phyloP scores from a whole-genome alignment of 139 green algal species.

The Tetraselmis striata region DNA sequence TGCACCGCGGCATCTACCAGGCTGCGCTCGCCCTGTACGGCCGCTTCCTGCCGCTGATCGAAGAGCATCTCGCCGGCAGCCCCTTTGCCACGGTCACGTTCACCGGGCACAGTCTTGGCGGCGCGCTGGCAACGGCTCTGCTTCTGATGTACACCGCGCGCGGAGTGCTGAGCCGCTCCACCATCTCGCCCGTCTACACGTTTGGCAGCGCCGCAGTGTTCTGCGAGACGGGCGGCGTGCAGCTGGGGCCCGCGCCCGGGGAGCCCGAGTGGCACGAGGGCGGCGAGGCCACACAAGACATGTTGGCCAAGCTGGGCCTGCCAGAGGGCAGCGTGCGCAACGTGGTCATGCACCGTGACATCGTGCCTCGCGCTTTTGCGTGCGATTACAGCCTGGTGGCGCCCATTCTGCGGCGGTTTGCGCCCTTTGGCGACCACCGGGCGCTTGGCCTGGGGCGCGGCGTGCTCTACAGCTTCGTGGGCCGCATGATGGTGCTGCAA shows the following conservation, averaged over 20 bases:
- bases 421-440: conserved; percentile 68
- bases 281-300: neutral
- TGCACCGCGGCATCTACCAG: conserved; percentile 92
- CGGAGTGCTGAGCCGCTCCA: conserved; percentile 52
- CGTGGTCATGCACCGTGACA: conserved; percentile 46
- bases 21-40: conserved; percentile 78
- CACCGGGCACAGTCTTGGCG: conserved; percentile 91
- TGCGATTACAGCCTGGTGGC: conserved; percentile 46
- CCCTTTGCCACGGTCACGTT: conserved; percentile 68
- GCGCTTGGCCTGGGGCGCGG: conserved; percentile 46
- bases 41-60: conserved; percentile 78
- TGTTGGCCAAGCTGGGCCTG: neutral
- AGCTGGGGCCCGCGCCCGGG: neutral
- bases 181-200: conserved; percentile 71
- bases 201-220: conserved; percentile 88
- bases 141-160: conserved; percentile 79
- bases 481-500: conserved; percentile 83
- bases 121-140: conserved; percentile 75
- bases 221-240: conserved; percentile 45
- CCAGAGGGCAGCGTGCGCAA: conserved; percentile 13
- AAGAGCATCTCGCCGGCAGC: conserved; percentile 67
- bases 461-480: conserved; percentile 87
- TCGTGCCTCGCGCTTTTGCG: conserved; percentile 47
- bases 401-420: conserved; percentile 48
- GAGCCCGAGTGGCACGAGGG: neutral